phyloP scores from a whole-genome alignment of 2,329 filamentous ascomycete species.

The Talaromyces sp. region DNA sequence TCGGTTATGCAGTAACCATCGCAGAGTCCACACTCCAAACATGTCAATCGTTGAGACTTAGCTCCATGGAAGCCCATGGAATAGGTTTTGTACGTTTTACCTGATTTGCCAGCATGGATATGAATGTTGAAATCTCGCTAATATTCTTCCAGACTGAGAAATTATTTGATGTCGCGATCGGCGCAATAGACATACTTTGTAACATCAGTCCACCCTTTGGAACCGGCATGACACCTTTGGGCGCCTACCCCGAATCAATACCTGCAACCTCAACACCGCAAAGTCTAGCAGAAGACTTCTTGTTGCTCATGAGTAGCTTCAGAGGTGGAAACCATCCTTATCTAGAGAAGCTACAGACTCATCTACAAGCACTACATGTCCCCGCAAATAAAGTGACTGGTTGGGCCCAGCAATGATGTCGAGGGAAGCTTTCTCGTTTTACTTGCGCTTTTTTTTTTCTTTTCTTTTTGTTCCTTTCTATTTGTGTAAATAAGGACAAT shows the following conservation, averaged over 20 bases:
- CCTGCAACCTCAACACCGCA: conserved; percentile 23
- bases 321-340: conserved; percentile 42
- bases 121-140: not conserved
- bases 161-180: conserved; percentile 42
- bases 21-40: conserved; percentile 39
- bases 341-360: conserved; percentile 34
- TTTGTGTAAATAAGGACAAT: conserved; percentile 2
- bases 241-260: conserved; percentile 17
- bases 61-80: conserved; percentile 48
- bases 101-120: not conserved
- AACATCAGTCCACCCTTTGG: conserved; percentile 29
- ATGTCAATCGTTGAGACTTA: conserved; percentile 35
- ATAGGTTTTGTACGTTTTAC: conserved; percentile 39
- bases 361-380: conserved; percentile 30
- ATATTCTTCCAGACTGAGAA: conserved; percentile 38
- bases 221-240: conserved; percentile 16
- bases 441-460: not conserved
- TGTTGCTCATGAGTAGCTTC: conserved; percentile 37
- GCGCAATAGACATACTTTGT: conserved; percentile 34
- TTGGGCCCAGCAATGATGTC: conserved; percentile 22
- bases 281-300: conserved; percentile 32
- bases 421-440: not conserved
- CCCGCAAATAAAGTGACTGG: conserved; percentile 13
- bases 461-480: too few species aligned
- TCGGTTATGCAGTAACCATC: conserved; percentile 40